phyloP scores from a whole-genome alignment of 1,284 basidiomycete genomes.

The Naganishia cerealis region DNA sequence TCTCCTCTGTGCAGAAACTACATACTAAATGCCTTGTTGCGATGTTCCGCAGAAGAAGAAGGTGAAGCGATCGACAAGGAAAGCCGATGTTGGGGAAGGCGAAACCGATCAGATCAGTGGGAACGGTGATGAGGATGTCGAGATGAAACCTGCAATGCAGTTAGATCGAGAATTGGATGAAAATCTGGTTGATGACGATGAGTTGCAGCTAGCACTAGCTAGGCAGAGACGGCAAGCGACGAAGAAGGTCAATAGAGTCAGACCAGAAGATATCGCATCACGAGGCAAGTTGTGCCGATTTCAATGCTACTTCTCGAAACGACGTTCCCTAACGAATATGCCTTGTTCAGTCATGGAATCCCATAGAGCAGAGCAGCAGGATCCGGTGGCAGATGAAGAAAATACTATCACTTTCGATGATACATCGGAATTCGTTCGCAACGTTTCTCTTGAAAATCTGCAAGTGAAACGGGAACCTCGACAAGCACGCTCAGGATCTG shows the following conservation, averaged over 20 bases:
- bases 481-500: slow-evolving; percentile 35
- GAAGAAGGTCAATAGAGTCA: slow-evolving; percentile 71
- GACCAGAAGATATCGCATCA: slow-evolving; percentile 79
- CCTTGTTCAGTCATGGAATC: slow-evolving; percentile 10
- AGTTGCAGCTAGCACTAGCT: slow-evolving; percentile 88
- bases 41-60: slow-evolving; percentile 71
- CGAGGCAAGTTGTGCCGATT: slow-evolving; percentile 46
- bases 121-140: slow-evolving; percentile 69
- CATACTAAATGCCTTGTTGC: slow-evolving; percentile 9
- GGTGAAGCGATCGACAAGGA: slow-evolving; percentile 70
- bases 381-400: slow-evolving; percentile 63
- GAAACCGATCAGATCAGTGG: slow-evolving; percentile 33
- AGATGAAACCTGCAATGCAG: slow-evolving; percentile 59
- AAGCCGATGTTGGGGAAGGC: slow-evolving; percentile 58
- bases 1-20: neutral
- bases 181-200: slow-evolving; percentile 97
- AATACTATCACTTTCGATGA: slow-evolving; percentile 83
- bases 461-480: slow-evolving; percentile 47
- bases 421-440: slow-evolving; percentile 93
- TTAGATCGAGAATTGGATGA: slow-evolving; percentile 69
- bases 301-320: slow-evolving; percentile 57
- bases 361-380: slow-evolving; percentile 56
- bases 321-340: slow-evolving; percentile 52
- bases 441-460: slow-evolving; percentile 64
- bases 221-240: slow-evolving; percentile 73